Base-by-base conservation (phyloP, 2,329 filamentous ascomycete genomes). In the Trichophyton benhamiae region DNA sequence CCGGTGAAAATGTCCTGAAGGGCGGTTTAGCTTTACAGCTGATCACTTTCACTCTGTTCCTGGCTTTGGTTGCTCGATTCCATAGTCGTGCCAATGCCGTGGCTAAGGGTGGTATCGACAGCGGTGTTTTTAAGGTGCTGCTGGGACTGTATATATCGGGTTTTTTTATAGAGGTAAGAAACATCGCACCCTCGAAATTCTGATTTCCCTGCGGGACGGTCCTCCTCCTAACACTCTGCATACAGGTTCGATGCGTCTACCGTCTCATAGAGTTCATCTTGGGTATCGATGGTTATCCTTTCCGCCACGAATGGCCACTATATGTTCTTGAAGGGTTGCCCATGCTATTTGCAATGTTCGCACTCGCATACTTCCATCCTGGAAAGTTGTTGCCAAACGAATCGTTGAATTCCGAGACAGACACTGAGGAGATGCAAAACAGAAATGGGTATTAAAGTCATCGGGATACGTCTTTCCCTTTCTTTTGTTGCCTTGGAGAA, bases 181-280 rank as follows among this genome's bases (percentile, higher is more conserved):
- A 8, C 41, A 17, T 17, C 41, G 36, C 46, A 27, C 13, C 25
- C 15, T n/a, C 46, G 8, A 3, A 17, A 25, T 58, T 8, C n/a
- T 25, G 5, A 7, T 15, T 53, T 59, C 17, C n/a, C n/a, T 20
- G n/a, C n/a, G 1, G 15, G n/a, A 48, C 42, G 3, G 27, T 6
- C 44, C 17, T 8, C 8, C 9, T 48, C 2, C 44, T 48, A 53
- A 25, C 48, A 48, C 15, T 15, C 15, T 33, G 7, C 13, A 46
- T 22, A 60, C 11, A 81, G 71, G 63, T 80, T 2, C 78, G 80
- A 13, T 80, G 77, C n/a, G 72, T 81, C 30, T 83, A 79, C 63
- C 76, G 80, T n/a, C 75, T 79, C 3, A 73, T 79, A 57, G 80
- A 83, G 64, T 82, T 82, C 63, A 76, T 77, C 0, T 73, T 80